Percentiles rank a stretch among this genome's conserved stretches.
Conservation (phyloP, 306 rosid species). For the Vigna radiata region DNA sequence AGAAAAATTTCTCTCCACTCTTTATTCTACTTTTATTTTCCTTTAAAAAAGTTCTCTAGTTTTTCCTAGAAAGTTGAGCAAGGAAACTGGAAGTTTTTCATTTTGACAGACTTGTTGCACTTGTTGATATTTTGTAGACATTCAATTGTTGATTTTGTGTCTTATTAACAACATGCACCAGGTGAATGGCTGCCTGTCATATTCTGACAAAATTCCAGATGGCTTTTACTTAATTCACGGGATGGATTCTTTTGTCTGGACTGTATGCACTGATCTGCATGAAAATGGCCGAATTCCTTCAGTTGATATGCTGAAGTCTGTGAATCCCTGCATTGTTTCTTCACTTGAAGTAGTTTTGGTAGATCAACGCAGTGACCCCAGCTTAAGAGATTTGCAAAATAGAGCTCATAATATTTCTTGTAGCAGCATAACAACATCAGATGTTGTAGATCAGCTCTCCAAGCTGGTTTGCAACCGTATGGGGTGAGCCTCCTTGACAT, state of each 20-base stretch:
- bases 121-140: constrained; percentile 19
- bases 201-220: constrained; percentile 87
- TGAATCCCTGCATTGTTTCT: constrained; percentile 66
- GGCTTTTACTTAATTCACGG: constrained; percentile 92
- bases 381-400: constrained; percentile 87
- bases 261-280: constrained; percentile 82
- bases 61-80: constrained; percentile 4
- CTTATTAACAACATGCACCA: constrained; percentile 54
- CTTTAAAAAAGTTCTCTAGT: background rate
- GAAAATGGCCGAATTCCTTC: constrained; percentile 95
- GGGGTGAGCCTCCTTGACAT: constrained; percentile 78
- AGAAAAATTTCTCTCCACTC: constrained; percentile 3
- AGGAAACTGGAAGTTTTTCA: constrained; percentile 32
- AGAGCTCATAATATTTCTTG: constrained; percentile 66
- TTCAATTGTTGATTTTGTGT: constrained; percentile 44
- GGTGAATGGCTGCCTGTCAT: constrained; percentile 98
- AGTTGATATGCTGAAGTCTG: constrained; percentile 74
- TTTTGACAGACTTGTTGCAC: constrained; percentile 35
- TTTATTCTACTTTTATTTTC: background rate
- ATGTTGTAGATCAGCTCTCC: constrained; percentile 93
- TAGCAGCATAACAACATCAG: constrained; percentile 73
- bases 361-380: constrained; percentile 77
- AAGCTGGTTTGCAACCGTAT: constrained; percentile 84
- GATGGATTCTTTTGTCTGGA: constrained; percentile 93
- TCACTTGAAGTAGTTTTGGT: constrained; percentile 86